Evolutionary conservation across 805 yeast genomes (phyloP).

Genomic region (Candida chauliodis): DNA sequence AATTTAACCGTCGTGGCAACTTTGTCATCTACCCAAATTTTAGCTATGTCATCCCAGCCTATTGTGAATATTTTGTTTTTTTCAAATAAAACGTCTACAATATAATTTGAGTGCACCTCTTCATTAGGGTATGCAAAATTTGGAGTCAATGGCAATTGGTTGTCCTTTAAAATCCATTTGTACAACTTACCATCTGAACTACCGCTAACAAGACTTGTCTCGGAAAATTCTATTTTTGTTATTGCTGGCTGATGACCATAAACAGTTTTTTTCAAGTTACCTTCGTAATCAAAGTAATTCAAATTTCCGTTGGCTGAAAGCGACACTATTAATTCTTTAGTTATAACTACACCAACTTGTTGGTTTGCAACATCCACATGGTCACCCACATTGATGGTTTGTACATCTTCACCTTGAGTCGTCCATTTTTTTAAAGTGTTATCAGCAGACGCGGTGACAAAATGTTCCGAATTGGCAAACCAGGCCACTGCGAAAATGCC

Average conservation of each 20-base stretch:
- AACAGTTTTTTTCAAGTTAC: constrained; percentile 28
- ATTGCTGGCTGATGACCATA: constrained; percentile 82
- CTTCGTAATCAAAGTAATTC: constrained; percentile 49
- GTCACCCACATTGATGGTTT: constrained; percentile 46
- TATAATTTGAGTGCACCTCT: constrained; percentile 61
- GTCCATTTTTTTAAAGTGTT: constrained; percentile 66
- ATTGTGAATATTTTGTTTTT: constrained; percentile 42
- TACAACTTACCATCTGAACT: constrained; percentile 77
- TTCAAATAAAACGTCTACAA: constrained; percentile 46
- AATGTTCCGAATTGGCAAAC: constrained; percentile 50
- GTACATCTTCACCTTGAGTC: constrained; percentile 34
- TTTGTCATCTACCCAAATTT: constrained; percentile 27
- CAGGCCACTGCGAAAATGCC: constrained; percentile 80
- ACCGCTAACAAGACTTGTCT: constrained; percentile 50
- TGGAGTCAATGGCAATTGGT: constrained; percentile 15
- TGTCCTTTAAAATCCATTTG: constrained; percentile 47
- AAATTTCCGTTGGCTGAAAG: constrained; percentile 71
- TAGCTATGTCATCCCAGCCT: constrained; percentile 88
- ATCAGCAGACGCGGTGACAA: constrained; percentile 86
- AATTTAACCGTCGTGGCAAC: constrained; percentile 14
- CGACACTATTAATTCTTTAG: constrained; percentile 59
- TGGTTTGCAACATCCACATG: constrained; percentile 55
- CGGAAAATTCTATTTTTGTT: constrained; percentile 43
- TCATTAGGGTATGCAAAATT: constrained; percentile 18
- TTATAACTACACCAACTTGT: constrained; percentile 73